Conservation (phyloP, 2,329 filamentous ascomycete species). For the Stachybotrys echinatus region DNA sequence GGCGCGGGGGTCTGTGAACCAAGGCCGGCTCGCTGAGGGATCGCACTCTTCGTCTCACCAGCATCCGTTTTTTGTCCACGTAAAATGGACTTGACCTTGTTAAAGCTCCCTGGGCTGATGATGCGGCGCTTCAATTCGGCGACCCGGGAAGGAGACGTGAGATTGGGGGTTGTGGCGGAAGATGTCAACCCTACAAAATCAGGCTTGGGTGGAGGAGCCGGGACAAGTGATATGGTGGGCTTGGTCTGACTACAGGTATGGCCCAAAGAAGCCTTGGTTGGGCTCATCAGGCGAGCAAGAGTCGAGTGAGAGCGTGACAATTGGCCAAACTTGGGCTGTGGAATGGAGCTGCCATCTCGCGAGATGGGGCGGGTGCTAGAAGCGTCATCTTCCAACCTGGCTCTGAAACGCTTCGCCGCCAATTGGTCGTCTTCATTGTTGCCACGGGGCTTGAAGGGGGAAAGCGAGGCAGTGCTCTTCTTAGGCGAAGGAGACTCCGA, state of each 20-base stretch:
- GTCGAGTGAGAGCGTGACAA: slow-evolving; percentile 41
- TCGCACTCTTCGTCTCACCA: slow-evolving; percentile 38
- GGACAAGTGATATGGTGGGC: slow-evolving; percentile 25
- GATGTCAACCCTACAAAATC: slow-evolving; percentile 36
- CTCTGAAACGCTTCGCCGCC: slow-evolving; percentile 26
- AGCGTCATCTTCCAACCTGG: slow-evolving; percentile 56
- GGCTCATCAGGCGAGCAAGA: slow-evolving; percentile 61
- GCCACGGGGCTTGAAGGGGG: slow-evolving; percentile 23
- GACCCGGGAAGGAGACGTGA: slow-evolving; percentile 24
- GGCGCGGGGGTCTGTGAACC: slow-evolving; percentile 43
- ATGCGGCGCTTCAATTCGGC: slow-evolving; percentile 27
- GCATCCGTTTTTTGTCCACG: slow-evolving; percentile 30
- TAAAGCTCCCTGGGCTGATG: slow-evolving; percentile 46
- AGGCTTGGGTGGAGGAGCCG: slow-evolving; percentile 43
- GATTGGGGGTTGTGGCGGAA: slow-evolving; percentile 45
- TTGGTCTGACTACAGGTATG: slow-evolving; percentile 31
- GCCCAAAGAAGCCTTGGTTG: slow-evolving; percentile 70
- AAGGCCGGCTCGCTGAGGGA: slow-evolving; percentile 36
- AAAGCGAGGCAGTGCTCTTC: slow-evolving; percentile 12
- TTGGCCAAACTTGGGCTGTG: slow-evolving; percentile 35
- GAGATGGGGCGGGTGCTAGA: slow-evolving; percentile 59
- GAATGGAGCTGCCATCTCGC: slow-evolving; percentile 42
- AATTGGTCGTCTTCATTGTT: slow-evolving; percentile 63
- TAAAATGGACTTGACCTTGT: slow-evolving; percentile 55
- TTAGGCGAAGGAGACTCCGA: slow-evolving; percentile 15